These are phyloP conservation scores for Cadophora luteo-olivacea DNA, from an alignment of 2,329 filamentous ascomycete species.

Conservation along the genomic window DNA sequence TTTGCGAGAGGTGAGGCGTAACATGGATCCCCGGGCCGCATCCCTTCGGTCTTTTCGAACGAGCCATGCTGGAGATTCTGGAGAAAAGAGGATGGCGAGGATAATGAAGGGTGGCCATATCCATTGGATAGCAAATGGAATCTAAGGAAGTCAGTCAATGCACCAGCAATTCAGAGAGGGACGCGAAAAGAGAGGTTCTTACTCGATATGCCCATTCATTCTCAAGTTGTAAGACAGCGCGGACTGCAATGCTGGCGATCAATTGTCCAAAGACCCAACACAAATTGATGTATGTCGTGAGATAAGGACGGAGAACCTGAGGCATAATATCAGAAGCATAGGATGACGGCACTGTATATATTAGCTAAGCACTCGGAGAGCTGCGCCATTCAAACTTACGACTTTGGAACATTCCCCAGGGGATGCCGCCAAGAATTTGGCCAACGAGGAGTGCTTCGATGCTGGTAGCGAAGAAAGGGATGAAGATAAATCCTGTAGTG, in stretches of 20 bases:
- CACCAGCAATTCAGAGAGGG: background rate
- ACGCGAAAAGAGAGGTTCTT: background rate
- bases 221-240: constrained; percentile 47
- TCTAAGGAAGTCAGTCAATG: background rate
- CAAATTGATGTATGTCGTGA: constrained; percentile 56
- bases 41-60: constrained; percentile 10
- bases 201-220: constrained; percentile 54
- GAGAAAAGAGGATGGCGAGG: constrained; percentile 52
- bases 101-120: constrained; percentile 55
- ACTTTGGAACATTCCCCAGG: constrained; percentile 53
- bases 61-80: constrained; percentile 43
- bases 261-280: constrained; percentile 60
- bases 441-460: constrained; percentile 53
- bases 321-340: constrained; percentile 47
- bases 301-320: constrained; percentile 43
- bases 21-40: constrained; percentile 1
- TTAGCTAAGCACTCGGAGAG: background rate
- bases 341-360: constrained; percentile 35
- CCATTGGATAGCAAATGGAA: constrained; percentile 50
- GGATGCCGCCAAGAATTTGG: constrained; percentile 53
- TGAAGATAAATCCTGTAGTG: constrained; percentile 52
- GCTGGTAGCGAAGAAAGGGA: constrained; percentile 56
- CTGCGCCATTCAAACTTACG: constrained; percentile 30
- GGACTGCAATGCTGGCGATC: constrained; percentile 55
- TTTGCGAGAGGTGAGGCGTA: constrained; percentile 1